These are phyloP conservation scores for Zygosaccharomyces kombuchaensis DNA, from an alignment of 805 yeast species.

Conservation along the genomic window DNA sequence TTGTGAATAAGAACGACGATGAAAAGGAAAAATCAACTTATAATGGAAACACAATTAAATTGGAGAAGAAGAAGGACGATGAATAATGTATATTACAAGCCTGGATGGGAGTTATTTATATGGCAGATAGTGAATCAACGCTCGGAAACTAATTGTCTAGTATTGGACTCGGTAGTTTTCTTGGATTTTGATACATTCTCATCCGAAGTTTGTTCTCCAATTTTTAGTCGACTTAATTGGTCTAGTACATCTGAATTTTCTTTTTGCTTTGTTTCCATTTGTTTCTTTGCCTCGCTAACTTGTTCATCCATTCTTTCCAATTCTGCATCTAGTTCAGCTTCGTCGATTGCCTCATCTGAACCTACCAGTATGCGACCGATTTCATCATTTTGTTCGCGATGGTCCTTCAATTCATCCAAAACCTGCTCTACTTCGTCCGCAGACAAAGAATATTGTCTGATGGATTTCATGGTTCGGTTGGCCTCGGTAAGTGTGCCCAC, in stretches of 20 bases:
- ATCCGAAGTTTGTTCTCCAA: conserved; percentile 8
- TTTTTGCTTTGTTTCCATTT: conserved; percentile 11
- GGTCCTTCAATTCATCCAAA: conserved; percentile 40
- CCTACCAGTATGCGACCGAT: conserved; percentile 32
- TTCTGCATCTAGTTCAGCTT: conserved; percentile 39
- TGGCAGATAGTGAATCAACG: background rate
- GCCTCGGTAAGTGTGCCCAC: conserved; percentile 38
- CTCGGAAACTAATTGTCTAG: background rate
- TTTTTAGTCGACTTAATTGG: conserved; percentile 23
- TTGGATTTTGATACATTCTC: background rate
- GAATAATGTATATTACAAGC: background rate
- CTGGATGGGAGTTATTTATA: conserved; percentile 1
- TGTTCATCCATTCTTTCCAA: conserved; percentile 35
- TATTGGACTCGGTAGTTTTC: background rate
- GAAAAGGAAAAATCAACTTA: conserved; percentile 44
- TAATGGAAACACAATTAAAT: conserved; percentile 51
- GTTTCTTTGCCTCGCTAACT: conserved; percentile 7
- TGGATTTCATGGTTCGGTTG: conserved; percentile 33
- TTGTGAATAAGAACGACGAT: conserved; percentile 26
- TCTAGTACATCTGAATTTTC: conserved; percentile 17
- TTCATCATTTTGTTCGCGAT: conserved; percentile 36
- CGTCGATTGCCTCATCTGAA: conserved; percentile 28
- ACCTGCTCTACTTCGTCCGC: conserved; percentile 41
- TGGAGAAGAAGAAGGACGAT: conserved; percentile 46
- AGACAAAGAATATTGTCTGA: conserved; percentile 42